Base-by-base conservation (phyloP, 805 yeast species). In the Isabelozyma pseudorhagii region DNA sequence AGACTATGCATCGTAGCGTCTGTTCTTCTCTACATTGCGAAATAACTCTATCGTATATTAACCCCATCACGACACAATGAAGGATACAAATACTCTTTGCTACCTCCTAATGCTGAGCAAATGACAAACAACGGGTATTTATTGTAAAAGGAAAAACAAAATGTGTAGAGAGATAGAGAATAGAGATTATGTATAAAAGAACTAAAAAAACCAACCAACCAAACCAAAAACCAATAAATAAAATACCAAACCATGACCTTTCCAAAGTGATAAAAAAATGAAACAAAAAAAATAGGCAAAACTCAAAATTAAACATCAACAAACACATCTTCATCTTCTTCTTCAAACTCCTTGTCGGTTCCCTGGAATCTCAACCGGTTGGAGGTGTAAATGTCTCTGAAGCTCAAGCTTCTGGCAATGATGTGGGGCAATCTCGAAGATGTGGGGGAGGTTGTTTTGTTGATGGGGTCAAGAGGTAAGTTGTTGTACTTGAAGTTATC, bases 261-360 rank as follows among this genome's bases (percentile, higher is more conserved):
- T 21, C 25, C 25, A 21, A 21, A 21, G 25, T 21, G 25, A 21
- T 5, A 21, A 13, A 38, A n/a, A n/a, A 38, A 14, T 10, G 15
- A 40, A 25, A 40, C 27, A 8, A 13, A 42, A 15, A 15, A 46
- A 15, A 21, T 36, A 9, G 39, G 42, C 8, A 25, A 14, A 25
- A 39, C 21, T 39, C 11, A 40, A 13, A 15, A 18, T 48, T 47
- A 59, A 21, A 55, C 54, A 50, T 59, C 62, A 25, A 59, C 56
- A 46, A 55, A 53, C 13, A 57, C 59, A 42, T 59, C 60, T 31
- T 56, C 54, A 45, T 59, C 61, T 31, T 59, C 66, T 36, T 60
- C 58, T 21, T 47, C 43, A 21, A 57, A 61, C 38, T 54, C 57
- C 45, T 58, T 57, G 45, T 57, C 56, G 18, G 53, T 53, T 27